A percentile compares a stretch with the other conserved stretches of the same genome.
Conservation (phyloP, 2,329 filamentous ascomycete genomes). For the Colletotrichum filicis region DNA sequence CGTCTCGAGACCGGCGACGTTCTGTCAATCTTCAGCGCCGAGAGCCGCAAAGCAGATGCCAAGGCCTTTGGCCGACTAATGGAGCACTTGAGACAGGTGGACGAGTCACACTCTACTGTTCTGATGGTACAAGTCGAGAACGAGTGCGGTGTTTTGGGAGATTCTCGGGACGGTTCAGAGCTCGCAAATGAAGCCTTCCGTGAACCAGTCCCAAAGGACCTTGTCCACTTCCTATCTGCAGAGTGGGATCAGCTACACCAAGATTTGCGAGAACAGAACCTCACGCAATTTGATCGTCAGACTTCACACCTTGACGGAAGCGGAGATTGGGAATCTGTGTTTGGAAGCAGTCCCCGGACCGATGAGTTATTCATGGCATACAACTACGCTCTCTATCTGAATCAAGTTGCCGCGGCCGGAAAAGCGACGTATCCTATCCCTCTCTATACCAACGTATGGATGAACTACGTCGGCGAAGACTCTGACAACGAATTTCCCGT, state of each 20-base stretch:
- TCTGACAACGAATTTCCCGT: constrained; percentile 38
- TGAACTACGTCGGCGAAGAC: constrained; percentile 40
- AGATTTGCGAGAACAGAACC: not conserved
- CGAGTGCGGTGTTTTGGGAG: constrained; percentile 61
- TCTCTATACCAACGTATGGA: constrained; percentile 48
- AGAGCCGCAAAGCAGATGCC: not conserved
- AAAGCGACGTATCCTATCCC: constrained; percentile 45
- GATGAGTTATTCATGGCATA: not conserved
- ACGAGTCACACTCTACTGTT: constrained; percentile 57
- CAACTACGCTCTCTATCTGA: not conserved
- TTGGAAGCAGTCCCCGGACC: not conserved
- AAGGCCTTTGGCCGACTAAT: constrained; percentile 38
- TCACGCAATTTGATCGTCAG: not conserved
- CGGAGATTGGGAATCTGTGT: not conserved
- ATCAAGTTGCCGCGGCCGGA: constrained; percentile 37
- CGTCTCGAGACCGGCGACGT: not conserved
- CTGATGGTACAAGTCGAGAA: constrained; percentile 68
- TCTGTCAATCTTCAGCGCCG: not conserved
- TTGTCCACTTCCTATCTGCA: not conserved
- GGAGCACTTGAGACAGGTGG: constrained; percentile 50
- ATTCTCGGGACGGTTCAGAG: constrained; percentile 58
- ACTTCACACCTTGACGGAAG: not conserved
- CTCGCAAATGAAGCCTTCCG: constrained; percentile 20
- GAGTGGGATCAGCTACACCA: not conserved
- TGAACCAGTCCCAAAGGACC: not conserved